Evolutionary conservation across 192 early-diverging fungal genomes (phyloP), one percentile per base, ranked within the genome.

Genomic region (Coemansia sp.): DNA sequence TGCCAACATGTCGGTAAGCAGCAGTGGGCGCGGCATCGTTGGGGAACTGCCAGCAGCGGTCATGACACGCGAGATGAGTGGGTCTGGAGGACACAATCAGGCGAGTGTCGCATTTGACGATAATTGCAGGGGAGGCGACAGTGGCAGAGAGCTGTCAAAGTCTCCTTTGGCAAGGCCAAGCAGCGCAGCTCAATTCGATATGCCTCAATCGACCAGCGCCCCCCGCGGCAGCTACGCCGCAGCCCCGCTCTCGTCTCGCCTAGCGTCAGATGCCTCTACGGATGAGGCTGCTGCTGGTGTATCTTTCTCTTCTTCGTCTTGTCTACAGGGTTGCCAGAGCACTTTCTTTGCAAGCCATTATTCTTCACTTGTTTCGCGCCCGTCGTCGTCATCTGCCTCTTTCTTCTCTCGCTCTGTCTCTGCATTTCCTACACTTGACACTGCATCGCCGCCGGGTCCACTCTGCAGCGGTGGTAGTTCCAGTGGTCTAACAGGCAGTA

Each of bases 281-380:
- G 15, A 58, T 2, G 29, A 58, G 29, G 25, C 27, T 58, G 29
- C 27, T 32, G 31, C 29, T 19, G 46, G n/a, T 48, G 46, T 19
- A 11, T 58, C 55, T 58, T 58, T 58, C 55, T 58, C 55, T 31
- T 58, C 55, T 58, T 58, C 55, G 55, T 58, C 55, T 31, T 58
- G 55, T 58, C 25, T 14, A 32, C 55, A 31, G 55, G 55, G 55
- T 17, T 58, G 29, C 7, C 55, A 58, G 29, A 29, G 29, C 8
- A 32, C 55, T 34, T 58, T 58, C 55, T 17, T 31, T 2, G 29
- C 55, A 14, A 34, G 15, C 7, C 55, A 31, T 31, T 31, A 32
- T 31, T 58, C 55, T 34, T n/a, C 29, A n/a, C 55, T 58, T 34
- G 25, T 23, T 31, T 58, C 15, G 31, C 55, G 29, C 27, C 55